Evolutionary conservation across 169 alveolate species (phyloP).

Genomic region (Eimeria falciformis): DNA sequence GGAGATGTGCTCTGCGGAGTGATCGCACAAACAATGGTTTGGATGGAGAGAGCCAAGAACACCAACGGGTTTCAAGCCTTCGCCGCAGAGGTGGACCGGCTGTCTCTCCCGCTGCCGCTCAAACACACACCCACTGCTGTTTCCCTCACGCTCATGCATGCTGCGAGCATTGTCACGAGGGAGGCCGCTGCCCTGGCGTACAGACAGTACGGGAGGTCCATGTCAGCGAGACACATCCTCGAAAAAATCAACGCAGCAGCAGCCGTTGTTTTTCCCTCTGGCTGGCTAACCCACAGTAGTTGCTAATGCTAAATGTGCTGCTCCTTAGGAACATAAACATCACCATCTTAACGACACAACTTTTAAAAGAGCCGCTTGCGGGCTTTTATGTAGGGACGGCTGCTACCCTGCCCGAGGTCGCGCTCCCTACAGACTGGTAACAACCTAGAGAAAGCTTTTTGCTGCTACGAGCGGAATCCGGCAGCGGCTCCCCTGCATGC

Average conservation of each 20-base stretch:
- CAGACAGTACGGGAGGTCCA: conserved; percentile 35
- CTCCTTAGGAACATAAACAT: too few relatives aligned
- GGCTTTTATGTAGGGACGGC: too few relatives aligned
- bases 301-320: too few relatives aligned
- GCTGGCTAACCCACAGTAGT: background rate
- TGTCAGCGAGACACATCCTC: conserved; percentile 29
- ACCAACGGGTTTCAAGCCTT: background rate
- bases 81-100: background rate
- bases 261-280: background rate
- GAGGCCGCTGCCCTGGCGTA: conserved; percentile 54
- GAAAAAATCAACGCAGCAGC: conserved; percentile 11
- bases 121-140: background rate
- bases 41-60: conserved; percentile 14
- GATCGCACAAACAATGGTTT: conserved; percentile 45
- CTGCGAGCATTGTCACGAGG: conserved; percentile 49
- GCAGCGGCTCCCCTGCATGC: too few relatives aligned
- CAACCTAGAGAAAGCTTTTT: too few relatives aligned
- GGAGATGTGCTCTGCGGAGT: conserved; percentile 68
- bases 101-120: background rate
- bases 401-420: too few relatives aligned
- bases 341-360: too few relatives aligned
- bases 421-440: too few relatives aligned
- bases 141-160: conserved; percentile 23
- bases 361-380: too few relatives aligned
- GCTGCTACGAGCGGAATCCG: too few relatives aligned